Conservation (phyloP, 2,329 filamentous ascomycete species). For the Sporothrix dimorphospora region DNA sequence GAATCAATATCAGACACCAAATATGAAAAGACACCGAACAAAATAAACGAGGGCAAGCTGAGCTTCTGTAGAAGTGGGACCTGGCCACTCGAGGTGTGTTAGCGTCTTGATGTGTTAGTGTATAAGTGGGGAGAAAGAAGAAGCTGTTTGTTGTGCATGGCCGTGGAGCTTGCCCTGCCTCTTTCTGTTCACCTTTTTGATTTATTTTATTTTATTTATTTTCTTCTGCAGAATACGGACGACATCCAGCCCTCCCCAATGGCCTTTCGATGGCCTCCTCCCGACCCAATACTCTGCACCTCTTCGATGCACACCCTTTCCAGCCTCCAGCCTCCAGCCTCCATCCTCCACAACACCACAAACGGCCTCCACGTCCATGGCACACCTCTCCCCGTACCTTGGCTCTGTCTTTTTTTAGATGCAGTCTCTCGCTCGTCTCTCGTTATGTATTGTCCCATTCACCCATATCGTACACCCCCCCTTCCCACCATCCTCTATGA, state of each 20-base stretch:
- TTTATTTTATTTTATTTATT: background rate
- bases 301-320: background rate
- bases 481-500: background rate
- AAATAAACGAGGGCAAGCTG: background rate
- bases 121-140: background rate
- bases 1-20: too few species aligned
- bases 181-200: background rate
- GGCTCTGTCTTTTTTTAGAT: constrained; percentile 19
- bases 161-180: background rate
- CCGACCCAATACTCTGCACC: background rate
- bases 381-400: background rate
- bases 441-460: background rate
- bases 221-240: background rate
- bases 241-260: background rate
- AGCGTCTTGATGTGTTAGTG: background rate
- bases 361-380: too few species aligned
- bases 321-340: background rate
- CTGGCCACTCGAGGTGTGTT: background rate
- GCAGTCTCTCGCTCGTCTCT: background rate
- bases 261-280: background rate
- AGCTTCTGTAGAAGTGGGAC: background rate
- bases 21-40: background rate
- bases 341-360: too few species aligned
- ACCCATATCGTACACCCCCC: too few species aligned
- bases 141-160: background rate